Evolutionary conservation across 1,284 basidiomycete genomes (phyloP), one percentile per base, ranked within the genome.

Genomic region (Xerocomus alliaceus): DNA sequence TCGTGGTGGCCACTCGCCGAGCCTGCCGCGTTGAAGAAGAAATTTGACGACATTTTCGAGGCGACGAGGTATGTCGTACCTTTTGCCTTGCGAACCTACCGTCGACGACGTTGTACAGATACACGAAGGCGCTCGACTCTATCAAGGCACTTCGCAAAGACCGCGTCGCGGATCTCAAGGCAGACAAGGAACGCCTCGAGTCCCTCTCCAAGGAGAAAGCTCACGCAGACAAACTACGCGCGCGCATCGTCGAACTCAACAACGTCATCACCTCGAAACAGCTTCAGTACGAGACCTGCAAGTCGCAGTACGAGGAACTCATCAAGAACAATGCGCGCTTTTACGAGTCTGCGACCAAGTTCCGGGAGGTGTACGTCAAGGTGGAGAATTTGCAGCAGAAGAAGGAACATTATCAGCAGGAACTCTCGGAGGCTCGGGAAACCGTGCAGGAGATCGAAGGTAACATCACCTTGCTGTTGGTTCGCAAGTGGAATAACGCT

Each of bases 11-110:
- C 97, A 0, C 83, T 99, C 17, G 86, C 95, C 0, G 97, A 99
- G 71, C 93, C 97, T 0, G 83, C 93, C 1, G 86, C 88, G 2
- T 79, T 99, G 44, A 99, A 99, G 83, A 98, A 98, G 84, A 97
- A 97, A 76, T 98, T 97, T 66, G 97, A 99, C 71, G 97, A 99
- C 72, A 99, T 99, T 66, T 99, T 99, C 69, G 97, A 99, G 76
- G 97, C 97, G 1, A 99, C 97, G 3, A 91, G 91, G 93, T 94
- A 60, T 56, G 69, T 66, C 9, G 8, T 15, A n/a, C 22, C 1
- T 31, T 11, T 46, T n/a, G n/a, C 28, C 18, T 2, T 20, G 18
- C 8, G 4, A 26, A 26, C n/a, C 28, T 12, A n/a, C n/a, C 42
- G 3, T 39, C 1, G 28, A 44, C 12, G 15, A 50, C n/a, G 9